Percentiles rank a stretch among this genome's conserved stretches.
phyloP scores from a whole-genome alignment of 345 rosid species.

The Excoecaria cochinchinensis region DNA sequence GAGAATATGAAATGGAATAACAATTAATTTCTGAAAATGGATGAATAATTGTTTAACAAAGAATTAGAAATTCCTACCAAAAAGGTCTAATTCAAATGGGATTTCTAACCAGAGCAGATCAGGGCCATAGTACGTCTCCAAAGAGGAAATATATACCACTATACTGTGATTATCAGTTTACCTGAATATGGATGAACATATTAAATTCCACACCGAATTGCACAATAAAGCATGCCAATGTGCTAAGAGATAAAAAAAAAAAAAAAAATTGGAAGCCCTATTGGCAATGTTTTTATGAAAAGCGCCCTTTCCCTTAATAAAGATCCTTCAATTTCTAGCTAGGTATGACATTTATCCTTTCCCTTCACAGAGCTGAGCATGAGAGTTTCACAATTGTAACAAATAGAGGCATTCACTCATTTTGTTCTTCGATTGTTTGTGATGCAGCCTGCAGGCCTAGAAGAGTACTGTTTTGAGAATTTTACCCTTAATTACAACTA shows the following conservation, averaged over 20 bases:
- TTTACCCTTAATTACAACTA: not conserved
- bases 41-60: not conserved
- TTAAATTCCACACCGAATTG: not conserved
- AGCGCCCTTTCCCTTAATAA: not conserved
- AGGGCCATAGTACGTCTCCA: not conserved
- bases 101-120: not conserved
- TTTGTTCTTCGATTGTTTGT: not conserved
- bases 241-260: not conserved
- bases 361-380: not conserved
- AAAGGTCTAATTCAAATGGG: not conserved
- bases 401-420: not conserved
- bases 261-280: not conserved
- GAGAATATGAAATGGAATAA: not conserved
- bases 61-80: not conserved
- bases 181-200: not conserved
- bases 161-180: not conserved
- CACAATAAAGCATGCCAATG: not conserved
- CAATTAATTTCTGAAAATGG: not conserved
- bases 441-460: not conserved
- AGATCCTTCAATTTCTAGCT: not conserved
- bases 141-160: not conserved
- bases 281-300: not conserved
- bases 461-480: not conserved
- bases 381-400: not conserved
- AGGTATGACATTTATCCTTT: not conserved